Conservation (phyloP, 257 asterid genomes). For the Solanum paucissectum region DNA sequence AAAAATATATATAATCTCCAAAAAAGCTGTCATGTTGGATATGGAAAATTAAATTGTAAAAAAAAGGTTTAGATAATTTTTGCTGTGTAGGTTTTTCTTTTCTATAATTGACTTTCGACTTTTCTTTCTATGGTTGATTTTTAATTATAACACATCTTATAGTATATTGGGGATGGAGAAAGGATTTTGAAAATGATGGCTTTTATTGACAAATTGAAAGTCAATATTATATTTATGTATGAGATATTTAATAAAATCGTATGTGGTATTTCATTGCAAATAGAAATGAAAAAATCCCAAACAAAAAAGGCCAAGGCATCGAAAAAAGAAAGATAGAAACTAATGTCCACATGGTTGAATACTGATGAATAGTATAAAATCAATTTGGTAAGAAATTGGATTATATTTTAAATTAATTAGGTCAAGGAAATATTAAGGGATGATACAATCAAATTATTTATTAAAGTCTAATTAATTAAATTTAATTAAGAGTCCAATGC, state of each 20-base stretch:
- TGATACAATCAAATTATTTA: background rate
- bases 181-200: background rate
- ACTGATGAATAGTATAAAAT: background rate
- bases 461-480: background rate
- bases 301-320: background rate
- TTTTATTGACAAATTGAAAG: background rate
- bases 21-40: too few relatives aligned
- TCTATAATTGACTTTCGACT: background rate
- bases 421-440: background rate
- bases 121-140: background rate
- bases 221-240: background rate
- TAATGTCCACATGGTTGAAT: too few relatives aligned
- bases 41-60: too few relatives aligned
- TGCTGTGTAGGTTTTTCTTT: background rate
- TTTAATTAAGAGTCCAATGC: background rate
- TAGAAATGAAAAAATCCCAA: background rate
- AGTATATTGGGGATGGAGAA: background rate
- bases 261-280: background rate
- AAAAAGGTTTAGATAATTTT: background rate
- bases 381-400: background rate
- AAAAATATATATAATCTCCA: too few relatives aligned
- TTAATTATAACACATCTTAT: background rate
- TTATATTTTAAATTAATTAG: background rate
- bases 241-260: background rate
- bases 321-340: background rate